These are phyloP conservation scores for Tetrapyrgos nigripes DNA, from an alignment of 1,284 basidiomycete genomes.

Conservation along the genomic window DNA sequence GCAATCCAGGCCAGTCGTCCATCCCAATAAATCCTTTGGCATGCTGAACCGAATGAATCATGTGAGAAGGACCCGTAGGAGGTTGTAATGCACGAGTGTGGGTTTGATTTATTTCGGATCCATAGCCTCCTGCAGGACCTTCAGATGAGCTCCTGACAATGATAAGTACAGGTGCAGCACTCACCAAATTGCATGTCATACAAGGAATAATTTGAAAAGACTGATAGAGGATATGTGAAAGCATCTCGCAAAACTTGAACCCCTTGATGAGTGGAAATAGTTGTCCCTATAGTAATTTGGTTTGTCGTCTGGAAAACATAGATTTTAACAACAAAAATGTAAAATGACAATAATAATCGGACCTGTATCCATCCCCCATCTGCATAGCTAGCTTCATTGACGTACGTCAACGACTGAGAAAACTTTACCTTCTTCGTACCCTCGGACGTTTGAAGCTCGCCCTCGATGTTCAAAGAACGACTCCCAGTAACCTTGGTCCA, in stretches of 20 bases:
- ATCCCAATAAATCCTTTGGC: constrained; percentile 42
- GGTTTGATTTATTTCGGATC: constrained; percentile 42
- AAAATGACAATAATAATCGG: constrained; percentile 10
- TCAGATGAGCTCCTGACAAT: not conserved
- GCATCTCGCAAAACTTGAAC: constrained; percentile 39
- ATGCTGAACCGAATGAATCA: constrained; percentile 39
- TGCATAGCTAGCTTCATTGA: constrained; percentile 52
- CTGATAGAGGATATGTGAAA: constrained; percentile 43
- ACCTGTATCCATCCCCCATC: constrained; percentile 53
- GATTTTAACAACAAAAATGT: not conserved
- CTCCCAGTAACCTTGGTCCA: constrained; percentile 52
- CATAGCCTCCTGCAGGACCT: constrained; percentile 34
- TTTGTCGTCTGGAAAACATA: constrained; percentile 33
- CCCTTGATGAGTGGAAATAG: constrained; percentile 38
- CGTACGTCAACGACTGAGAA: constrained; percentile 50
- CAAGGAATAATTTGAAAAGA: constrained; percentile 44
- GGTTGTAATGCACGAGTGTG: constrained; percentile 38
- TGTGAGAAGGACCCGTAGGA: constrained; percentile 33
- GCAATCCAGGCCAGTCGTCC: constrained; percentile 44
- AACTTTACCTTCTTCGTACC: constrained; percentile 52
- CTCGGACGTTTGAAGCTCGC: constrained; percentile 52
- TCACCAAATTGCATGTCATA: constrained; percentile 43
- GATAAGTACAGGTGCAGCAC: constrained; percentile 19
- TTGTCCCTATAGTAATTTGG: constrained; percentile 42
- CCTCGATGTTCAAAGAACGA: constrained; percentile 50